Conservation (phyloP, 2,329 filamentous ascomycete genomes). For the Trichothecium roseum region DNA sequence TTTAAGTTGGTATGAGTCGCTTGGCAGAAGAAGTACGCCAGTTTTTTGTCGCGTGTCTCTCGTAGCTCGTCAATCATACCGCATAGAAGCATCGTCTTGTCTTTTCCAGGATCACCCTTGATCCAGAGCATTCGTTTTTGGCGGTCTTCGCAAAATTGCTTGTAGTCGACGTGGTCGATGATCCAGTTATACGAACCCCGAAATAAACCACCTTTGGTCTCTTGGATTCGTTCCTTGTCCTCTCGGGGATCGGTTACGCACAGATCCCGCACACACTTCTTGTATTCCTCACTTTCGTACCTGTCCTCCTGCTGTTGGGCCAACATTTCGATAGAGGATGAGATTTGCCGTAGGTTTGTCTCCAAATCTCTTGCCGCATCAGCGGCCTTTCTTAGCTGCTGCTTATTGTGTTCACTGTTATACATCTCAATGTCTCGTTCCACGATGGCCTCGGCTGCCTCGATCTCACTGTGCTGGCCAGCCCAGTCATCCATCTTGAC, state of each 20-base stretch:
- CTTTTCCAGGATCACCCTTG: slow-evolving; percentile 24
- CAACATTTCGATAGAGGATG: not conserved
- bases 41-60: not conserved
- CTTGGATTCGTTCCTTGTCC: too few relatives aligned
- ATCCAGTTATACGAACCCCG: too few relatives aligned
- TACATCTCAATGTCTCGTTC: slow-evolving; percentile 6
- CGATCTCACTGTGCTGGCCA: slow-evolving; percentile 14
- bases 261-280: not conserved
- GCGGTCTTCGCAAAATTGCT: too few relatives aligned
- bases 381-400: slow-evolving; percentile 1
- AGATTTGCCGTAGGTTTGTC: slow-evolving; percentile 1
- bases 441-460: slow-evolving; percentile 13
- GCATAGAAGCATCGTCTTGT: slow-evolving; percentile 28
- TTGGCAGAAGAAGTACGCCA: slow-evolving; percentile 27
- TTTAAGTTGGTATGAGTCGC: slow-evolving; percentile 8
- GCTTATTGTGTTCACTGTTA: slow-evolving; percentile 6
- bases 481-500: slow-evolving; percentile 24
- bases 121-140: slow-evolving; percentile 19
- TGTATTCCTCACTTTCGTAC: not conserved
- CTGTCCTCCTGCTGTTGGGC: not conserved
- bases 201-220: too few relatives aligned
- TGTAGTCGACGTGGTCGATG: too few relatives aligned
- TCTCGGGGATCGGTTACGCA: too few relatives aligned
- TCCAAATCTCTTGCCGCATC: slow-evolving; percentile 1
- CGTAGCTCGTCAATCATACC: slow-evolving; percentile 21